phyloP scores from a whole-genome alignment of 371 early-diverging fungal species.

The Lichtheimia hyalospora region DNA sequence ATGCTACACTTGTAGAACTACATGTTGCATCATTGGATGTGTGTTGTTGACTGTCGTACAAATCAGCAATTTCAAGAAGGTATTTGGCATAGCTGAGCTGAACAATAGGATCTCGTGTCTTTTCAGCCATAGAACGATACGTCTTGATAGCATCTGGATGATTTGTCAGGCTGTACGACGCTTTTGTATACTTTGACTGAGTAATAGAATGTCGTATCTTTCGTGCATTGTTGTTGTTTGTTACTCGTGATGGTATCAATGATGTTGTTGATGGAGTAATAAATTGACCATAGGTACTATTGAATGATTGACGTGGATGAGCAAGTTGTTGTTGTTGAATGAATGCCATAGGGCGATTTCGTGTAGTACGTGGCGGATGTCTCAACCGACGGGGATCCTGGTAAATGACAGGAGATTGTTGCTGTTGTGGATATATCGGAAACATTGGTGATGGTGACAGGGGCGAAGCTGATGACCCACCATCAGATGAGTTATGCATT shows the following conservation, averaged over 20 bases:
- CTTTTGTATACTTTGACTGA: conserved; percentile 31
- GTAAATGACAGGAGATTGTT: background rate
- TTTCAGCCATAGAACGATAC: conserved; percentile 74
- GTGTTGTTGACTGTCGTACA: conserved; percentile 21
- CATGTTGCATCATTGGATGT: background rate
- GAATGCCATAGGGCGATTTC: background rate
- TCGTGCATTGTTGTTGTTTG: background rate
- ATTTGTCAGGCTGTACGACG: conserved; percentile 61
- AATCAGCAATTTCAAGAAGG: conserved; percentile 56
- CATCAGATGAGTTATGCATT: background rate
- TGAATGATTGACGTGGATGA: background rate
- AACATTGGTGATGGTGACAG: conserved; percentile 1
- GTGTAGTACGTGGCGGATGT: background rate
- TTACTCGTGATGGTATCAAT: background rate
- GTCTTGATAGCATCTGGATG: conserved; percentile 59
- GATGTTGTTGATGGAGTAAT: background rate
- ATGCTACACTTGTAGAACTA: background rate
- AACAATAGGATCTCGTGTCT: conserved; percentile 72
- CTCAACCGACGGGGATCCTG: background rate
- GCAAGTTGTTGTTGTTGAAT: background rate
- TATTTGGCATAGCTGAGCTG: conserved; percentile 87
- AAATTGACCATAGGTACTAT: background rate
- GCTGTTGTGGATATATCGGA: background rate
- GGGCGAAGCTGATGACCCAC: background rate
- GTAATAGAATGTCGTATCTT: background rate